A percentile compares a stretch with the other conserved stretches of the same genome.
These are phyloP conservation scores for Podila epigama DNA, from an alignment of 192 early-diverging fungal genomes.

Conservation along the genomic window DNA sequence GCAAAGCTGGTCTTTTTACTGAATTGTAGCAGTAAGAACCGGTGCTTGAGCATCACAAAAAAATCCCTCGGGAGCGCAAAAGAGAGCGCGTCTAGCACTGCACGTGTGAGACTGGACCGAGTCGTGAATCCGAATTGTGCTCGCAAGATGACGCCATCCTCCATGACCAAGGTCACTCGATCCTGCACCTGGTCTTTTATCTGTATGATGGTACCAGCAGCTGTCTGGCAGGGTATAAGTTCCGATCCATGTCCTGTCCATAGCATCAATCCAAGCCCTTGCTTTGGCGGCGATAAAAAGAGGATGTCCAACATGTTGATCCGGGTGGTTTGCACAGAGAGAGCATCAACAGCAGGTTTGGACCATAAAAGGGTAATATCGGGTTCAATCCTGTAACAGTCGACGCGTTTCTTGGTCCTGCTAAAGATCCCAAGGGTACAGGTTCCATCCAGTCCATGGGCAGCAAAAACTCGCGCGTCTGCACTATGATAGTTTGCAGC, in stretches of 20 bases:
- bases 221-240: slow-evolving; percentile 26
- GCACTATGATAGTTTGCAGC: slow-evolving; percentile 14
- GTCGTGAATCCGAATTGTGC: slow-evolving; percentile 37
- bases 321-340: slow-evolving; percentile 49
- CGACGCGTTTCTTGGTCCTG: slow-evolving; percentile 12
- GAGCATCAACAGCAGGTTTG: slow-evolving; percentile 47
- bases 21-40: slow-evolving; percentile 47
- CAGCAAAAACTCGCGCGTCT: slow-evolving; percentile 32
- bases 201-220: slow-evolving; percentile 20
- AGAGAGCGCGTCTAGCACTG: slow-evolving; percentile 46
- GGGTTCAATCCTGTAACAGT: slow-evolving; percentile 13
- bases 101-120: slow-evolving; percentile 47
- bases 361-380: slow-evolving; percentile 29
- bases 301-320: slow-evolving; percentile 47
- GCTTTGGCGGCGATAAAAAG: slow-evolving; percentile 11
- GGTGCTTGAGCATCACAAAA: slow-evolving; percentile 32
- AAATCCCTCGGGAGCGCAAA: slow-evolving; percentile 42
- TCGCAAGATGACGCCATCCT: slow-evolving; percentile 25
- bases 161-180: slow-evolving; percentile 42
- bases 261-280: slow-evolving; percentile 33
- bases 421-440: slow-evolving; percentile 39
- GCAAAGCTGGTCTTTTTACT: neutral
- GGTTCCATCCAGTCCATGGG: slow-evolving; percentile 33
- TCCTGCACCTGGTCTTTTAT: slow-evolving; percentile 49
- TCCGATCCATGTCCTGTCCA: slow-evolving; percentile 49